Conservation (phyloP, 1,139 yeast genomes). For the Sugiyamaella paludigena region DNA sequence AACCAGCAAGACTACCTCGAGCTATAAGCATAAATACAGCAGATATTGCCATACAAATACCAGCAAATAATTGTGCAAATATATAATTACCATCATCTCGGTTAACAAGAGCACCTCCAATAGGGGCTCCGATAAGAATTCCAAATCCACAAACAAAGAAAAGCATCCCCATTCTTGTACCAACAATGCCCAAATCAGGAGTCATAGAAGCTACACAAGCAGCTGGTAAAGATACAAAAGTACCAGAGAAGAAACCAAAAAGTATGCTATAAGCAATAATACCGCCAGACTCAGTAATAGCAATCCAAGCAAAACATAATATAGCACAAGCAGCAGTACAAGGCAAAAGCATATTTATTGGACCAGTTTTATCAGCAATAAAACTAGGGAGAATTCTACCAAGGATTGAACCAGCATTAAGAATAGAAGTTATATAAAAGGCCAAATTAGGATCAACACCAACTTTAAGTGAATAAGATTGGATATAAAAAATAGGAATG, state of each 20-base stretch:
- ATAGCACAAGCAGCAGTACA: conserved; percentile 18
- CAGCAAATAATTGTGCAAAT: conserved; percentile 26
- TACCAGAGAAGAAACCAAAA: conserved; percentile 52
- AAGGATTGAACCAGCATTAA: conserved; percentile 48
- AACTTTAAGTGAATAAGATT: conserved; percentile 31
- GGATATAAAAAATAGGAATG: conserved; percentile 38
- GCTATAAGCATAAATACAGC: conserved; percentile 66
- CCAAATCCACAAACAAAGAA: conserved; percentile 56
- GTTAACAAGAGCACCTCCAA: conserved; percentile 48
- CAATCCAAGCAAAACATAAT: conserved; percentile 38
- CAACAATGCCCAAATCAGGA: conserved; percentile 39
- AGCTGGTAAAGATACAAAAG: conserved; percentile 46
- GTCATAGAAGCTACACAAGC: conserved; percentile 50
- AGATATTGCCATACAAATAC: conserved; percentile 16
- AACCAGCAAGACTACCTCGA: conserved; percentile 9
- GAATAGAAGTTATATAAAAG: conserved; percentile 45
- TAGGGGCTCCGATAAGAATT: conserved; percentile 52
- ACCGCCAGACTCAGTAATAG: conserved; percentile 46
- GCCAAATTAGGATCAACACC: conserved; percentile 28
- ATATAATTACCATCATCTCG: conserved; percentile 24
- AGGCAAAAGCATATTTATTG: conserved; percentile 44
- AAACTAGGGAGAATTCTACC: conserved; percentile 54
- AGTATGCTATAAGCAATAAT: conserved; percentile 41
- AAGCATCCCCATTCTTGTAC: conserved; percentile 58
- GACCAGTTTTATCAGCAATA: conserved; percentile 47